A percentile compares a stretch with the other conserved stretches of the same genome.
These are phyloP conservation scores for Phytophthora tentaculata DNA, from an alignment of 352 stramenopile species.

Conservation along the genomic window DNA sequence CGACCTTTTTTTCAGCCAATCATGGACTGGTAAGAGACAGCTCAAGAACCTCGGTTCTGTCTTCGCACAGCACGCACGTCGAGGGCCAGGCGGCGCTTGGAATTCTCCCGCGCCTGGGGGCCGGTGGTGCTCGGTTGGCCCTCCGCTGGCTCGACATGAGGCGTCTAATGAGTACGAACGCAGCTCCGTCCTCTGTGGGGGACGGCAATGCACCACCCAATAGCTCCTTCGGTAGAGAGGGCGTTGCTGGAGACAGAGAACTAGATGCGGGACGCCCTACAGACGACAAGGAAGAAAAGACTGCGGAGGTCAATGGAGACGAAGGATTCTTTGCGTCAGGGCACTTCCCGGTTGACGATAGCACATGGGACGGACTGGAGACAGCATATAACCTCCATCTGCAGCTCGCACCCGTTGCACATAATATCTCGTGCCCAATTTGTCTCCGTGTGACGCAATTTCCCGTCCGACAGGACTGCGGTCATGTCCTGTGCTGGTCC, in stretches of 20 bases:
- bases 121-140: slow-evolving; percentile 18
- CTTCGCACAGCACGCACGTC: slow-evolving; percentile 15
- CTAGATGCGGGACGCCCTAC: slow-evolving; percentile 4
- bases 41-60: background rate
- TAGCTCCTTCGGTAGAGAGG: background rate
- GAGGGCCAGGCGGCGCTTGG: slow-evolving; percentile 14
- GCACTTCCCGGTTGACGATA: slow-evolving; percentile 23
- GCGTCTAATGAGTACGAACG: slow-evolving; percentile 1
- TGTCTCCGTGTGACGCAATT: slow-evolving; percentile 49
- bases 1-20: slow-evolving; percentile 35
- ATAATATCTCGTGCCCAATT: slow-evolving; percentile 48
- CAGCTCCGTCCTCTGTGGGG: background rate
- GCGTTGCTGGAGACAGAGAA: slow-evolving; percentile 1
- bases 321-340: slow-evolving; percentile 21
- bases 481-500: slow-evolving; percentile 55
- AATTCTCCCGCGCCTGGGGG: slow-evolving; percentile 21
- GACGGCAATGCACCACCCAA: slow-evolving; percentile 6
- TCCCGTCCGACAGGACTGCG: slow-evolving; percentile 55
- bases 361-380: slow-evolving; percentile 31
- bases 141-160: slow-evolving; percentile 23
- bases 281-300: slow-evolving; percentile 38
- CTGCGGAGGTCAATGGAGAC: slow-evolving; percentile 24
- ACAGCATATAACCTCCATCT: slow-evolving; percentile 37
- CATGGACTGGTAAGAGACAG: slow-evolving; percentile 16
- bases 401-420: slow-evolving; percentile 29